Evolutionary conservation across 257 asterid species (phyloP).

Genomic region (Salvia miltiorrhiza): DNA sequence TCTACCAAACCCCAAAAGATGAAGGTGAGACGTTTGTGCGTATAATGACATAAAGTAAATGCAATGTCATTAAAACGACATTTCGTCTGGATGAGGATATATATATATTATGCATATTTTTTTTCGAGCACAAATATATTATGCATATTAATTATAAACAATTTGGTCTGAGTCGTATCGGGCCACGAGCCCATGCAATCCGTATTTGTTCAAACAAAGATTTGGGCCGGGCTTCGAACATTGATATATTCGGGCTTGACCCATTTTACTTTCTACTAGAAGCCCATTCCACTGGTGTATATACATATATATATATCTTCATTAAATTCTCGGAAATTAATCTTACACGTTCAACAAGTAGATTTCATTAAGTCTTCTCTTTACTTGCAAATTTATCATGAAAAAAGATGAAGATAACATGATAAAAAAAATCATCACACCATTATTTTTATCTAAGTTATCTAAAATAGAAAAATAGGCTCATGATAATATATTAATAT

Average conservation of each 20-base stretch:
- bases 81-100: slow-evolving; percentile 2
- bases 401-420: too few species aligned
- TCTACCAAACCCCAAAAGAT: not conserved
- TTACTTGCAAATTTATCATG: too few species aligned
- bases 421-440: too few species aligned
- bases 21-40: not conserved
- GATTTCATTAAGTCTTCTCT: too few species aligned
- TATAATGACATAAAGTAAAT: slow-evolving; percentile 12
- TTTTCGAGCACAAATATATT: not conserved
- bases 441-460: too few species aligned
- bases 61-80: not conserved
- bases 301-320: too few species aligned
- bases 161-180: not conserved
- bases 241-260: not conserved
- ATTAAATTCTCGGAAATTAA: too few species aligned
- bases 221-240: not conserved
- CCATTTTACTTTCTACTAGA: not conserved
- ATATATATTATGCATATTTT: not conserved
- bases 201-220: not conserved
- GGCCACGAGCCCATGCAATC: not conserved
- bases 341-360: too few species aligned
- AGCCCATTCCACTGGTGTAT: too few species aligned
- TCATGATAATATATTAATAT: too few species aligned
- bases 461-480: too few species aligned
- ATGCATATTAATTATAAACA: too few species aligned